phyloP scores from a whole-genome alignment of 169 alveolate species.

The Plasmodium coatneyi region DNA sequence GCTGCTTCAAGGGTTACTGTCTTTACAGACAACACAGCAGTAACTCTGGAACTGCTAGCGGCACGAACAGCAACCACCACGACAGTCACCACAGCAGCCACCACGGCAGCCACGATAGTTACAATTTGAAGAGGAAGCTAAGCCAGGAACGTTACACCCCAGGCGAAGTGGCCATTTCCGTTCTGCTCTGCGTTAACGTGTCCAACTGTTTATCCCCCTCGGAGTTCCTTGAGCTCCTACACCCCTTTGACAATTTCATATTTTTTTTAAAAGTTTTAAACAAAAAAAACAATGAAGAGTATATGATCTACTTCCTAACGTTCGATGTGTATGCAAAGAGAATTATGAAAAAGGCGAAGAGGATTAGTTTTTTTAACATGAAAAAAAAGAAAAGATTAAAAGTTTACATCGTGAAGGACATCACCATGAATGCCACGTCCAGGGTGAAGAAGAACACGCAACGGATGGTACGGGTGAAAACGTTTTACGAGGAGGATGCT shows the following conservation, averaged over 20 bases:
- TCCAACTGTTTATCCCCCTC: slow-evolving; percentile 65
- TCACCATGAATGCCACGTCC: slow-evolving; percentile 41
- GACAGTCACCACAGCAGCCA: neutral
- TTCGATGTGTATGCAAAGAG: slow-evolving; percentile 39
- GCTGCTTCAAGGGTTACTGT: slow-evolving; percentile 18
- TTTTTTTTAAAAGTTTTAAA: slow-evolving; percentile 67
- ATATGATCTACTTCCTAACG: slow-evolving; percentile 63
- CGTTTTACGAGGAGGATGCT: neutral
- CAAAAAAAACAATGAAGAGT: slow-evolving; percentile 46
- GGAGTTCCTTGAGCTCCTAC: slow-evolving; percentile 40
- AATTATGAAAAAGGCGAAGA: slow-evolving; percentile 18
- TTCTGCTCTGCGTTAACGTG: slow-evolving; percentile 50
- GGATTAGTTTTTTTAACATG: slow-evolving; percentile 35
- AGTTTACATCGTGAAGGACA: slow-evolving; percentile 46
- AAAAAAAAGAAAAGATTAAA: slow-evolving; percentile 48
- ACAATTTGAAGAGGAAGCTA: neutral
- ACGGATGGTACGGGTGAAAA: neutral
- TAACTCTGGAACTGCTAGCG: neutral
- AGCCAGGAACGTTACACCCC: neutral
- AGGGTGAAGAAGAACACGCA: slow-evolving; percentile 14
- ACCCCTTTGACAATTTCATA: slow-evolving; percentile 56
- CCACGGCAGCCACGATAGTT: neutral
- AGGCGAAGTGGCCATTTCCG: slow-evolving; percentile 10
- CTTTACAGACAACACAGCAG: slow-evolving; percentile 10
- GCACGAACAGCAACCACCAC: neutral